Base-by-base conservation (phyloP, 345 rosid genomes). In the Salix viminalis region DNA sequence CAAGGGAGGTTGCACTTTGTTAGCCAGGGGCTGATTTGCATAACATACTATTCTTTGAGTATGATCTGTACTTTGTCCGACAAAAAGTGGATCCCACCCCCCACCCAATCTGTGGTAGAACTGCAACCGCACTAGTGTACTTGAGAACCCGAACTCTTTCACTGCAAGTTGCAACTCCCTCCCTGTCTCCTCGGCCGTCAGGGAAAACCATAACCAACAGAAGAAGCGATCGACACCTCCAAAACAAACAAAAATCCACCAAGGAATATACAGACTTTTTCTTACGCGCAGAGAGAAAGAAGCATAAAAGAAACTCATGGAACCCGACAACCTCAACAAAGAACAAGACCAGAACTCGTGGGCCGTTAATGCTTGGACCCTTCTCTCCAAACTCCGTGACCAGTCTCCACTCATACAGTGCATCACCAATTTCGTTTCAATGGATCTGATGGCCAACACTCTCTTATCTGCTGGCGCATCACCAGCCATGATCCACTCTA, bases 401-500 rank as follows among this genome's bases (percentile, higher is more conserved):
- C 86, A 36, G 36, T 86, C 97, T 24, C 97, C 97, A 58, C 75
- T 95, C 60, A 83, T 93, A 73, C 99, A 95, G 85, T 94, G 98
- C 89, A 94, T 94, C 80, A 91, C 97, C 69, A 94, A 94, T 85
- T 87, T 86, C 79, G 97, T 93, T 76, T 92, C 97, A 62, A 94
- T 94, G 98, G 98, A 93, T 82, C 78, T 91, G 30, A 87, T 90
- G 75, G 97, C 97, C 77, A 94, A 94, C 84, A 87, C 91, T 67
- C 97, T 94, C 67, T 82, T 91, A 66, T 81, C 97, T 16, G 95
- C 93, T 44, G 97, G 97, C 41, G 98, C 97, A 4, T 94, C 98
- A 0, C 97, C 99, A 48, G 97, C 99, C 50, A 94, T 91, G 97
- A 81, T 94, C 54, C 96, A 93, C 79, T 88, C 93, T 46, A 23